Conservation (phyloP, 2,329 filamentous ascomycete genomes). For the Paecilomyces fulvus region DNA sequence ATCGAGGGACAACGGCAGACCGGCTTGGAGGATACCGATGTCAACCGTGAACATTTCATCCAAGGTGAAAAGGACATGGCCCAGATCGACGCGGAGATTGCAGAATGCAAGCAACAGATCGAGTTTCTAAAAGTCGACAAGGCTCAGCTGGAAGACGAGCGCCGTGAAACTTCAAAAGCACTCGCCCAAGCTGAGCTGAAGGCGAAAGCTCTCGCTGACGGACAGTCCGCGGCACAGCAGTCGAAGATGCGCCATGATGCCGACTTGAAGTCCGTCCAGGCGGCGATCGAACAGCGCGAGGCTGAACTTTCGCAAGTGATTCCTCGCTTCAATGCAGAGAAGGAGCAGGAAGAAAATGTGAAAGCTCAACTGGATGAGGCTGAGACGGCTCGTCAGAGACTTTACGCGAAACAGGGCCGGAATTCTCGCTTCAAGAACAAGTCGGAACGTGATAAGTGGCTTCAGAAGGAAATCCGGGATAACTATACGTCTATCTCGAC, state of each 20-base stretch:
- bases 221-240: conserved; percentile 68
- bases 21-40: conserved; percentile 76
- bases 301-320: conserved; percentile 64
- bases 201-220: conserved; percentile 72
- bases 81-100: conserved; percentile 68
- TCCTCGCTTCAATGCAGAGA: conserved; percentile 67
- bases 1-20: conserved; percentile 75
- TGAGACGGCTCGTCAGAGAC: conserved; percentile 64
- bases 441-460: conserved; percentile 74
- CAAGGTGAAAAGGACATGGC: conserved; percentile 72
- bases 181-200: conserved; percentile 82
- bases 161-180: conserved; percentile 68
- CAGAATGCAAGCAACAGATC: conserved; percentile 69
- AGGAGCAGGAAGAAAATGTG: conserved; percentile 61
- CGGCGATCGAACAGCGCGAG: conserved; percentile 68
- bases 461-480: conserved; percentile 72
- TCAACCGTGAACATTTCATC: conserved; percentile 66
- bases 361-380: conserved; percentile 66
- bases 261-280: conserved; percentile 63
- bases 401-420: conserved; percentile 87
- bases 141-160: conserved; percentile 79
- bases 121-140: conserved; percentile 80
- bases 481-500: conserved; percentile 66
- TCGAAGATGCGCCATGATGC: conserved; percentile 61
- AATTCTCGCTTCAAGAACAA: conserved; percentile 83